Conservation (phyloP, 1,139 yeast species). For the Suhomyces bokatorum region DNA sequence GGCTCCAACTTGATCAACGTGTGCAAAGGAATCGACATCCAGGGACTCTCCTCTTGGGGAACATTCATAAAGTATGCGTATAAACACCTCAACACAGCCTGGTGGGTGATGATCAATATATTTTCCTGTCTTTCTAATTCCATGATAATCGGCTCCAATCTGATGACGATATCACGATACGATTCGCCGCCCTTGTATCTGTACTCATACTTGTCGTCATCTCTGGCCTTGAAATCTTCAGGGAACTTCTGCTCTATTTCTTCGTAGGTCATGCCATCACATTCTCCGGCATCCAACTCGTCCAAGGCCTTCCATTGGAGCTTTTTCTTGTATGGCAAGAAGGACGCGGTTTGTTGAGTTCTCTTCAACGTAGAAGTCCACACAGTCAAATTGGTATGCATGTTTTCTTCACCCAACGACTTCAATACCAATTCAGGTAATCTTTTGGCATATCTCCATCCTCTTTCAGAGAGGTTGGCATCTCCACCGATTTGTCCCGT, state of each 20-base stretch:
- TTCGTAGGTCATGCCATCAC: constrained; percentile 92
- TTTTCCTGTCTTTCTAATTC: constrained; percentile 97
- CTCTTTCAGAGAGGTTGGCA: constrained; percentile 82
- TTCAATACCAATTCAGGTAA: constrained; percentile 75
- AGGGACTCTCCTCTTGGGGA: constrained; percentile 95
- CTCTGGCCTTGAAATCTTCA: constrained; percentile 93
- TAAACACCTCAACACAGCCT: constrained; percentile 93
- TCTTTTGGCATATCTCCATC: constrained; percentile 79
- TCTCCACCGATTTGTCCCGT: constrained; percentile 98
- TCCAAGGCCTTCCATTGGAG: constrained; percentile 96
- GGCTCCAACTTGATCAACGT: constrained; percentile 93
- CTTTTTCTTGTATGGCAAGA: constrained; percentile 73
- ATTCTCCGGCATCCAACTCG: constrained; percentile 96
- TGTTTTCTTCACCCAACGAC: constrained; percentile 68
- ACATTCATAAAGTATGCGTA: constrained; percentile 98
- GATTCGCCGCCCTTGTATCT: constrained; percentile 97
- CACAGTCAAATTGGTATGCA: constrained; percentile 71
- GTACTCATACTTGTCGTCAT: constrained; percentile 92
- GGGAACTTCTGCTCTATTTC: constrained; percentile 81
- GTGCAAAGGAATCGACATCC: constrained; percentile 98
- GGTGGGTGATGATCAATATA: constrained; percentile 93
- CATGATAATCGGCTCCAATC: constrained; percentile 96
- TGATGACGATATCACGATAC: constrained; percentile 89
- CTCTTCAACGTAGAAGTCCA: constrained; percentile 95
- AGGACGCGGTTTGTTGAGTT: constrained; percentile 90